These are phyloP conservation scores for Curvularia sp. DNA, from an alignment of 2,329 filamentous ascomycete species.

Conservation along the genomic window DNA sequence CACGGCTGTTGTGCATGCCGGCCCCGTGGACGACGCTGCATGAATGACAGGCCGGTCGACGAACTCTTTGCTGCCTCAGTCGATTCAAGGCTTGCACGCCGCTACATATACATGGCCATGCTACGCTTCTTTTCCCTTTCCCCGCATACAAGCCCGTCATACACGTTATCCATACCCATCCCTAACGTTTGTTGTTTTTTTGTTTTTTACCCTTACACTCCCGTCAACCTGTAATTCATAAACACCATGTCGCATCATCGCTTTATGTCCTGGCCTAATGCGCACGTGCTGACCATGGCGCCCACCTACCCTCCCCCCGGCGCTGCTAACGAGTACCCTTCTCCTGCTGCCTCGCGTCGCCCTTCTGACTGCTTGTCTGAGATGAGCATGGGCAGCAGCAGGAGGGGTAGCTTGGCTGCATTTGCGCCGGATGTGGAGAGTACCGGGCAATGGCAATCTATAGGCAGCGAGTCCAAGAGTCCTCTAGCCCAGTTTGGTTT, in stretches of 20 bases:
- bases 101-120: constrained; percentile 47
- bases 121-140: constrained; percentile 23
- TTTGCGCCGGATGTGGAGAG: constrained; percentile 49
- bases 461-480: constrained; percentile 49
- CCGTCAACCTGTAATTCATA: constrained; percentile 14
- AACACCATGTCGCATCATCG: constrained; percentile 44
- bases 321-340: constrained; percentile 44
- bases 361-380: constrained; percentile 45
- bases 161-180: constrained; percentile 34
- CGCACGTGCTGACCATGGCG: constrained; percentile 45
- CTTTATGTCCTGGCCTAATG: constrained; percentile 46
- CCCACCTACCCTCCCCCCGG: constrained; percentile 47
- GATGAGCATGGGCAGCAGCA: constrained; percentile 34
- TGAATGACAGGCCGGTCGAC: constrained; percentile 23
- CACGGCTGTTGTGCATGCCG: constrained; percentile 37
- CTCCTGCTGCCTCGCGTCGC: constrained; percentile 41
- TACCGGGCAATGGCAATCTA: constrained; percentile 47
- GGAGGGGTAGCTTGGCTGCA: constrained; percentile 45
- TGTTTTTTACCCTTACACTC: constrained; percentile 7
- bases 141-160: constrained; percentile 36
- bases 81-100: constrained; percentile 13
- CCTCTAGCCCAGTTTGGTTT: constrained; percentile 56
- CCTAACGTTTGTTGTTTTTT: constrained; percentile 38
- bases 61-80: constrained; percentile 19
- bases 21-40: constrained; percentile 33